Evolutionary conservation across 495 filamentous ascomycete species (phyloP).

Genomic region (Massariosphaeria phaeospora): DNA sequence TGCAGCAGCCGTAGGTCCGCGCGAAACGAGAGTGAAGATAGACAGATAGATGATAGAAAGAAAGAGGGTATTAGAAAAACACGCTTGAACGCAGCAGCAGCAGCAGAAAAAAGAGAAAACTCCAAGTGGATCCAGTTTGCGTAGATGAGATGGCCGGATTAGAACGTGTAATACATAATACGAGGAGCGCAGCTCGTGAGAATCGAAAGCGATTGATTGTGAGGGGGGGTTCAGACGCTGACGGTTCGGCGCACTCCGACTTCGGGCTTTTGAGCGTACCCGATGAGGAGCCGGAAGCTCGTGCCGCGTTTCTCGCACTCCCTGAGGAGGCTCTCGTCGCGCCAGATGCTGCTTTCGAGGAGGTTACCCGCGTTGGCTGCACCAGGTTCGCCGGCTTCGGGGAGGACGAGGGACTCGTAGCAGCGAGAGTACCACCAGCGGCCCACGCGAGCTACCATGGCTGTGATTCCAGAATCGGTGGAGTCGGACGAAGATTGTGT

Average conservation of each 20-base stretch:
- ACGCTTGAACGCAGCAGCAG: constrained; percentile 27
- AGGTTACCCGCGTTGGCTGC: constrained; percentile 14
- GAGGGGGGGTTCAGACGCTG: constrained; percentile 40
- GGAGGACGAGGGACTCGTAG: constrained; percentile 66
- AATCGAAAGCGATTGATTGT: constrained; percentile 2
- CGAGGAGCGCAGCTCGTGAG: constrained; percentile 23
- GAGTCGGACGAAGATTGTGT: constrained; percentile 15
- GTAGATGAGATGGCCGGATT: too few species aligned
- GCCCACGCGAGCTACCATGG: constrained; percentile 86
- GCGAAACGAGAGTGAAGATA: constrained; percentile 17
- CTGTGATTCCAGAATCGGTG: constrained; percentile 72
- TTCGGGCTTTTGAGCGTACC: constrained; percentile 78
- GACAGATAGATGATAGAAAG: not conserved
- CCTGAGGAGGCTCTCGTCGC: constrained; percentile 64
- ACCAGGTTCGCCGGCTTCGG: constrained; percentile 44
- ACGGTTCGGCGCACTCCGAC: constrained; percentile 54
- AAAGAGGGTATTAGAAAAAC: constrained; percentile 12
- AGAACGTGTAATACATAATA: not conserved
- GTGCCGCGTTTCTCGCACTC: constrained; percentile 85
- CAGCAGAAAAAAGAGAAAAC: not conserved
- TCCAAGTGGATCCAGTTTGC: too few species aligned
- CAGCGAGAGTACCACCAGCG: constrained; percentile 94
- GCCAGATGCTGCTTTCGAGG: constrained; percentile 64
- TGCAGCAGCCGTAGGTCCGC: constrained; percentile 11
- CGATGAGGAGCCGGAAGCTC: constrained; percentile 84